A percentile compares a stretch with the other conserved stretches of the same genome.
These are phyloP conservation scores for Umbelopsis isabellina DNA, from an alignment of 192 early-diverging fungal species.

Conservation along the genomic window DNA sequence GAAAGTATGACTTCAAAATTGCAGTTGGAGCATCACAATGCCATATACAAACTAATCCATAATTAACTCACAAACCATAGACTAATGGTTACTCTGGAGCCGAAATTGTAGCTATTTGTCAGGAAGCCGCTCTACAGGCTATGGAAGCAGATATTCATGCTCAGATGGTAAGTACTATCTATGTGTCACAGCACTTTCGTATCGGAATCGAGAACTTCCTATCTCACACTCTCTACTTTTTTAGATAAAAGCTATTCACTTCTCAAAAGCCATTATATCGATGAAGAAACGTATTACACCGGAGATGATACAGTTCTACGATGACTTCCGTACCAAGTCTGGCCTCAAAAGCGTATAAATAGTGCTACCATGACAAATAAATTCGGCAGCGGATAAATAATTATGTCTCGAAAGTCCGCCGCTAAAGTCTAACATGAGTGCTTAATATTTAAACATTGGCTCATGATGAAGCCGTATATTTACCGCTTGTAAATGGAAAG, in stretches of 20 bases:
- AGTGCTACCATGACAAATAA: not conserved
- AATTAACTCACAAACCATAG: conserved; percentile 29
- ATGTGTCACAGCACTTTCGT: not conserved
- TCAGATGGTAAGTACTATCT: conserved; percentile 34
- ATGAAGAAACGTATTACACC: conserved; percentile 81
- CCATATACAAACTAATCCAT: not conserved
- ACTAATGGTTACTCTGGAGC: conserved; percentile 94
- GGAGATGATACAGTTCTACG: conserved; percentile 93
- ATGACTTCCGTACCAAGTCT: conserved; percentile 61
- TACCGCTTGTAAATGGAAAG: too few species aligned
- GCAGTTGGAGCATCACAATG: not conserved
- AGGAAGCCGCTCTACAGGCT: conserved; percentile 90
- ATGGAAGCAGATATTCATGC: conserved; percentile 80
- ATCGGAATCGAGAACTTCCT: not conserved
- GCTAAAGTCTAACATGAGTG: too few species aligned
- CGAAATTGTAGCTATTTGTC: conserved; percentile 89
- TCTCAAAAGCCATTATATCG: conserved; percentile 57
- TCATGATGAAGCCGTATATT: too few species aligned
- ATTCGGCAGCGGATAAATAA: not conserved
- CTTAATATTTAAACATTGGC: too few species aligned
- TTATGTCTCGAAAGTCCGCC: too few species aligned
- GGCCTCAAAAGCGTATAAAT: conserved; percentile 54
- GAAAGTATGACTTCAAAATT: conserved; percentile 38
- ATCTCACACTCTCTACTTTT: conserved; percentile 22
- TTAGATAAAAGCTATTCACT: conserved; percentile 63